Percentiles rank a stretch among this genome's conserved stretches.
These are phyloP conservation scores for Coprinopsis strossmayeri DNA, from an alignment of 768 basidiomycete species.

Conservation along the genomic window DNA sequence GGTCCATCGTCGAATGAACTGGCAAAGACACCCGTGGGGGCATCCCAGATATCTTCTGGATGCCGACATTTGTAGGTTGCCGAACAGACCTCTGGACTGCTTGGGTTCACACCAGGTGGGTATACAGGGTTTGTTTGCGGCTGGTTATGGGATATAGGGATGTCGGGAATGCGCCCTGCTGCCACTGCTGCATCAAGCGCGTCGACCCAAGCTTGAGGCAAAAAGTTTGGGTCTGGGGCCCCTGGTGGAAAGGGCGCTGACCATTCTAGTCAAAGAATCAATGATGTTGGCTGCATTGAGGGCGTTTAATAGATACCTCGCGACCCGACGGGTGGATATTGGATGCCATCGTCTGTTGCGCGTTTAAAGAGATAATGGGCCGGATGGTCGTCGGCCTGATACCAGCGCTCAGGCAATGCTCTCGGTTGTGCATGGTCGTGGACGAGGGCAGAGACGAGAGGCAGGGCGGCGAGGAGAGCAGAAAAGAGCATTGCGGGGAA, in stretches of 20 bases:
- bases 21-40: conserved; percentile 61
- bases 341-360: conserved; percentile 36
- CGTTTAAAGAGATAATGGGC: conserved; percentile 60
- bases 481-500: conserved; percentile 1
- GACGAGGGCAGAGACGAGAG: conserved; percentile 14
- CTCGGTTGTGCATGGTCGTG: conserved; percentile 21
- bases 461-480: conserved; percentile 3
- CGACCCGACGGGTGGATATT: conserved; percentile 54
- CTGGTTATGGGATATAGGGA: conserved; percentile 34
- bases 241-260: conserved; percentile 48
- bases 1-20: conserved; percentile 83
- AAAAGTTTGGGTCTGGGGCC: conserved; percentile 37
- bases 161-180: conserved; percentile 67
- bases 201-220: conserved; percentile 68
- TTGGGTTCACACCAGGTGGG: conserved; percentile 37
- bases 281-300: too few species aligned
- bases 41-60: conserved; percentile 66
- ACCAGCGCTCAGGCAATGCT: conserved; percentile 45
- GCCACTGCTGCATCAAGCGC: conserved; percentile 62
- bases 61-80: conserved; percentile 63
- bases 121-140: conserved; percentile 36
- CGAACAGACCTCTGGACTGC: conserved; percentile 60
- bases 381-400: conserved; percentile 54
- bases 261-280: conserved; percentile 43
- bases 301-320: too few species aligned